These are phyloP conservation scores for Quercus parvula DNA, from an alignment of 306 rosid genomes.

Conservation along the genomic window DNA sequence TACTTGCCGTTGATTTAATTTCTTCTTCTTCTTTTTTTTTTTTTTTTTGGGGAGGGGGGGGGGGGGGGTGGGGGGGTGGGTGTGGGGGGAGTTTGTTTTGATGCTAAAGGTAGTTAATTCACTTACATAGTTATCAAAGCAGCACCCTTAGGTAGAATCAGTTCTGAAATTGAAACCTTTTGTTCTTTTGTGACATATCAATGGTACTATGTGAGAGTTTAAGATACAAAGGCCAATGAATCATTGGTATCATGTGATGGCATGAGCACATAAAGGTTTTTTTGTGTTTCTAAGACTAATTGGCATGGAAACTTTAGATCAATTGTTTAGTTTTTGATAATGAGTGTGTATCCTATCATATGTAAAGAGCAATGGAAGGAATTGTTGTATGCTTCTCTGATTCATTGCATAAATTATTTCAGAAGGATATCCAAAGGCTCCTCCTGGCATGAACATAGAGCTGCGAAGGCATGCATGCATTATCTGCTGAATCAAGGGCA, in stretches of 20 bases:
- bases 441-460: constrained; percentile 60
- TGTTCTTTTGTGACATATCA: neutral
- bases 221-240: neutral
- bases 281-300: neutral
- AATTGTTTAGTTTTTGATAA: neutral
- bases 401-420: constrained; percentile 22
- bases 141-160: neutral
- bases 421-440: constrained; percentile 92
- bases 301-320: neutral
- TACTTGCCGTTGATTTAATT: neutral
- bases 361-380: neutral
- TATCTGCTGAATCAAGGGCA: constrained; percentile 1
- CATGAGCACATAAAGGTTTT: too few relatives aligned
- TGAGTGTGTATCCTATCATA: neutral
- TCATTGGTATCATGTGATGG: neutral
- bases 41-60: too few relatives aligned
- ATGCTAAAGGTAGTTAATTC: neutral
- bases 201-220: neutral
- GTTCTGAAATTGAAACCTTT: neutral
- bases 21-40: neutral
- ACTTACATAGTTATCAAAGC: neutral
- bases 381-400: constrained; percentile 1
- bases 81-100: neutral
- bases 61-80: neutral
- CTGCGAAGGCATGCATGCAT: neutral